A percentile compares a stretch with the other conserved stretches of the same genome.
Conservation (phyloP, 768 basidiomycete genomes). For the Rhodotorula graminis region DNA sequence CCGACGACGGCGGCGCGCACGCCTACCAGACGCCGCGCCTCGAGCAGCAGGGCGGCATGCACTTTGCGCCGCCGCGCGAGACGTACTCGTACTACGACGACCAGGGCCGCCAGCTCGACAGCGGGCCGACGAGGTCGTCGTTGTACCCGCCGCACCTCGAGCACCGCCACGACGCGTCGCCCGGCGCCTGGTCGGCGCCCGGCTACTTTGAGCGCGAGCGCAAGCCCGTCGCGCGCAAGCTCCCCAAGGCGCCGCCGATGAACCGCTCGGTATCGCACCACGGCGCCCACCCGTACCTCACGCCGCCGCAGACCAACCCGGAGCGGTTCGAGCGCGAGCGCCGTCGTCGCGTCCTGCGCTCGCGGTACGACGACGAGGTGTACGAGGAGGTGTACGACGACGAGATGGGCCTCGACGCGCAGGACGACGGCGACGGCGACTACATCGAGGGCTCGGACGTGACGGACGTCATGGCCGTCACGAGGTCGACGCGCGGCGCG, state of each 20-base stretch:
- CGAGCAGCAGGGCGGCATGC: neutral
- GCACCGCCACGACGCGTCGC: neutral
- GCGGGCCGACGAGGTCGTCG: neutral
- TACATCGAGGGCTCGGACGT: neutral
- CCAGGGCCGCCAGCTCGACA: neutral
- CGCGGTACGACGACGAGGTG: neutral
- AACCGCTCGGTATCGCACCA: neutral
- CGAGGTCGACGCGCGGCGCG: too few relatives aligned
- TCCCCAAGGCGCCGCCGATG: neutral
- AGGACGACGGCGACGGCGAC: constrained; percentile 18
- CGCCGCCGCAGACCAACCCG: neutral
- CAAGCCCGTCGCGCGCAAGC: neutral
- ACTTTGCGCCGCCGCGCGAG: neutral
- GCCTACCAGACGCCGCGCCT: neutral
- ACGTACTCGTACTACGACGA: neutral
- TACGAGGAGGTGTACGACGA: neutral
- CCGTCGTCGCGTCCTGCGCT: neutral
- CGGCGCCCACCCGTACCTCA: neutral
- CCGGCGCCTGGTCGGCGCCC: constrained; percentile 6
- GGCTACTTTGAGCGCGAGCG: constrained; percentile 6
- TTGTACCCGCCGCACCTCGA: neutral
- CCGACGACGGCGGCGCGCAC: neutral
- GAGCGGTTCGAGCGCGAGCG: neutral
- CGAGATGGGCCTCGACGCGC: constrained; percentile 14
- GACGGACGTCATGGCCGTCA: too few relatives aligned